These are phyloP conservation scores for Entamoeba histolytica DNA, from an alignment of 208 protist species.

Conservation along the genomic window DNA sequence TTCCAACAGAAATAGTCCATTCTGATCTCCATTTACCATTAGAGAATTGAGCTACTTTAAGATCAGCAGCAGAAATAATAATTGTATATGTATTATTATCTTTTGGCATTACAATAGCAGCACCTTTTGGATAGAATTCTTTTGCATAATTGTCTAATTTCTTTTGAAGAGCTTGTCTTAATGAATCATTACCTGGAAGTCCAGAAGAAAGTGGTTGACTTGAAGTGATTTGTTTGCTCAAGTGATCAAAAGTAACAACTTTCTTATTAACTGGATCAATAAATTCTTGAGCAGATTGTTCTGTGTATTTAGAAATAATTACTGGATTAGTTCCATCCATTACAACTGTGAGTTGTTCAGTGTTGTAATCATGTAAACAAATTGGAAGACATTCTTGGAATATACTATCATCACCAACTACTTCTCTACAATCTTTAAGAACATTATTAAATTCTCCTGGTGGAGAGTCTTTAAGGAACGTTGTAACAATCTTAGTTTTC, in stretches of 20 bases:
- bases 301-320: neutral
- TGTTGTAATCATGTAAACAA: neutral
- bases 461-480: neutral
- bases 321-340: neutral
- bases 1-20: neutral
- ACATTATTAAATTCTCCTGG: neutral
- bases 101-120: neutral
- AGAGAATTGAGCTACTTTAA: neutral
- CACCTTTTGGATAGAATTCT: neutral
- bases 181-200: neutral
- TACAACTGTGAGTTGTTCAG: neutral
- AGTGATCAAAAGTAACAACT: neutral
- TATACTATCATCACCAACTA: neutral
- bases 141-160: neutral
- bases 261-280: neutral
- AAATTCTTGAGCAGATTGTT: neutral
- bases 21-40: neutral
- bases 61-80: neutral
- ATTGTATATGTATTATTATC: neutral
- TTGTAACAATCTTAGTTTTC: neutral
- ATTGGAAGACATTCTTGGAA: neutral
- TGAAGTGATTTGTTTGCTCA: neutral
- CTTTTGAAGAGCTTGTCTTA: neutral
- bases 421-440: neutral
- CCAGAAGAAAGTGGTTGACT: neutral